Evolutionary conservation across 768 basidiomycete genomes (phyloP), one percentile per base, ranked within the genome.

Genomic region (Boletellus sp.): DNA sequence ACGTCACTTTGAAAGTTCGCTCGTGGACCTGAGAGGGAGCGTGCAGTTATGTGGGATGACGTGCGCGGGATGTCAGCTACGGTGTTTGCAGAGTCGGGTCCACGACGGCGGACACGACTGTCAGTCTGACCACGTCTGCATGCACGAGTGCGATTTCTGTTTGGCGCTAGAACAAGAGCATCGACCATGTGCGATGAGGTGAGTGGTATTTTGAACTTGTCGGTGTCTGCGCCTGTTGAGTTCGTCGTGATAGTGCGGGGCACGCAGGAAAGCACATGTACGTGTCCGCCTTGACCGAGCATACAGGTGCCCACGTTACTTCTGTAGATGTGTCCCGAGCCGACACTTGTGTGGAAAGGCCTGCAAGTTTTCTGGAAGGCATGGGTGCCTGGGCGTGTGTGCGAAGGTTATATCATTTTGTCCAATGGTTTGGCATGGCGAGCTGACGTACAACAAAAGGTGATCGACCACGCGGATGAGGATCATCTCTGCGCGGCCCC

Each of bases 221-320:
- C 7, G 28, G 3, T 8, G 7, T 28, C 28, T 28, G 7, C 7
- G 11, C 7, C 7, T 45, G 13, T 42, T 46, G 13, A 48, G 16
- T 19, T 24, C 3, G n/a, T 38, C 10, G 4, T 3, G 0, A 22
- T 31, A 83, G 81, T n/a, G 81, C 80, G 26, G 83, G 83, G 0
- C 82, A 84, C 51, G 61, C 73, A 19, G 80, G 78, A 13, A 69
- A 66, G 10, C 82, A 84, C 53, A 71, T 80, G 83, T 82, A 60
- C 4, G 75, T 57, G 23, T 42, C 33, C 33, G 0, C 16, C 4
- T 40, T 17, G 3, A 1, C 1, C 6, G 16, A 15, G 5, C 1
- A 2, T 2, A 0, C n/a, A 26, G 7, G 16, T 5, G n/a, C 28
- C 35, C 4, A 54, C 10, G 0, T 24, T 32, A 37, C 19, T 10